Evolutionary conservation across 148 eudicot genomes (phyloP), one percentile per base, ranked within the genome.

Genomic region (Suaeda aralocaspica): DNA sequence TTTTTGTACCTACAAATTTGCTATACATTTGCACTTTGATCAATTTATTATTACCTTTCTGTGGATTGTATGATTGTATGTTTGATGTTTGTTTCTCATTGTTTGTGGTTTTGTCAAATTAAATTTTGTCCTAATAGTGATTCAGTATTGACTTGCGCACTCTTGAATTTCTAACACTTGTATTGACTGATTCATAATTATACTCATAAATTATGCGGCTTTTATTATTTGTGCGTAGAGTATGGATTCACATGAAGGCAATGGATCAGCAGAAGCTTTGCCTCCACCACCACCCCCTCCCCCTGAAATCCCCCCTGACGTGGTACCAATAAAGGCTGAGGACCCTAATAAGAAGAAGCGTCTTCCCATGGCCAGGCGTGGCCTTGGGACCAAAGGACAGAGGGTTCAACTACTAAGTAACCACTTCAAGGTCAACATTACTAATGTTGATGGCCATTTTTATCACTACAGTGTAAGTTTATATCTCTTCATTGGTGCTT

Each of bases 391-490:
- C 13, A 90, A 70, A 74, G 98, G 98, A 4, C 84, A 81, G 31
- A 87, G 84, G 67, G 78, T 87, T 57, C 85, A 75, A 36, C 80
- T 93, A 22, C 74, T 93, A 0, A 88, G 96, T 0, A 93, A 93
- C 56, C 98, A 93, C 65, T 93, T 87, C n/a, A 87, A 86, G 86
- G 98, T 94, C 24, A 87, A 82, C 64, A 81, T 94, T 11, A 51
- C 82, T 9, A 94, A 83, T 25, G 75, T 82, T 21, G 89, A 91
- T 70, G 98, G 88, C 3, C 80, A 86, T 48, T 94, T 94, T 82
- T 86, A 82, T 61, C 98, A 94, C 67, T 94, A 94, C 80, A 84
- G 97, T 71, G 98, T 91, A 86, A 50, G 95, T 58, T 56, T 48
- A 42, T 42, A n/a, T 26, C 9, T 46, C 26, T 19, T 30, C 16